phyloP scores from a whole-genome alignment of 805 yeast genomes.

The Cyberlindnera americana region DNA sequence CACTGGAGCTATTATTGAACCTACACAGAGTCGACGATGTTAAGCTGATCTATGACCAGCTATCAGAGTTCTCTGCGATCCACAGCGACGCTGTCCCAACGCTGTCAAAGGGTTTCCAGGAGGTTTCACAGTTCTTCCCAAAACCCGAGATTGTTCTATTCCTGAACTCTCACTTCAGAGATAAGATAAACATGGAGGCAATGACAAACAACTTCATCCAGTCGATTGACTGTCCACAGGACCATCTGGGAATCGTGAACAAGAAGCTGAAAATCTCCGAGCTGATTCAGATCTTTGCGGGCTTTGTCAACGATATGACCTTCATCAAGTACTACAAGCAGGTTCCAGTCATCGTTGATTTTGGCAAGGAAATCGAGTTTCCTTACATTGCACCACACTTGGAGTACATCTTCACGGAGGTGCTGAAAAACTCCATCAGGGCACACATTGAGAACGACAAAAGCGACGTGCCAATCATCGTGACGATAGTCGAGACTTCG shows the following conservation, averaged over 20 bases:
- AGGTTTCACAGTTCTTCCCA: constrained; percentile 48
- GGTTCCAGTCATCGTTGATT: constrained; percentile 56
- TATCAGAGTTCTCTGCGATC: constrained; percentile 59
- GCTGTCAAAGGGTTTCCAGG: constrained; percentile 78
- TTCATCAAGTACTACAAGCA: constrained; percentile 77
- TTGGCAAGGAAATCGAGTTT: constrained; percentile 53
- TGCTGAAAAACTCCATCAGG: constrained; percentile 81
- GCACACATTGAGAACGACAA: constrained; percentile 74
- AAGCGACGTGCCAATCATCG: constrained; percentile 38
- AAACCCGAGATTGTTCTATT: constrained; percentile 53
- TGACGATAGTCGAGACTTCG: constrained; percentile 39
- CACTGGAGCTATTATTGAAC: constrained; percentile 51
- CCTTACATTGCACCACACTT: constrained; percentile 87
- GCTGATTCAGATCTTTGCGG: constrained; percentile 60
- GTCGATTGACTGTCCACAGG: constrained; percentile 46
- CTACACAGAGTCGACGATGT: constrained; percentile 39
- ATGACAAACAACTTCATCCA: constrained; percentile 82
- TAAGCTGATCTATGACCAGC: constrained; percentile 46
- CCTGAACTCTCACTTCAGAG: constrained; percentile 72
- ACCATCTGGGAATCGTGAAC: constrained; percentile 64
- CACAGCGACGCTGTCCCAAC: constrained; percentile 85
- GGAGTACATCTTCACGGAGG: constrained; percentile 83
- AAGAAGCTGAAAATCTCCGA: constrained; percentile 60
- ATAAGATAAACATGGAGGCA: constrained; percentile 82
- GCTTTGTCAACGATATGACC: constrained; percentile 79